Evolutionary conservation across 257 asterid species (phyloP).

Genomic region (Solanum ossicruentum): DNA sequence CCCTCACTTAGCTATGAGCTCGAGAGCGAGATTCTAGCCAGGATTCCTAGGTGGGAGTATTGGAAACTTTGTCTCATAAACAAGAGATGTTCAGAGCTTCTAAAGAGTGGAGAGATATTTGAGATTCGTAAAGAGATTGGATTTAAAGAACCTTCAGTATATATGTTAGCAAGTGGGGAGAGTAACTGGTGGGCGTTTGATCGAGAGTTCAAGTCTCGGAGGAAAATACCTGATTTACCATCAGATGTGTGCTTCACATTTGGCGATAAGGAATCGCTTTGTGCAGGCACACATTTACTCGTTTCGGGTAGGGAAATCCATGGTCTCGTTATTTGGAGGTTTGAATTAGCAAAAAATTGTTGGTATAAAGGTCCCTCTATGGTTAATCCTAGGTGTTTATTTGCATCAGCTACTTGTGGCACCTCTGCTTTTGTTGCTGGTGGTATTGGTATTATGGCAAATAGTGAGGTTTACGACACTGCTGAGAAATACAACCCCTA

Average conservation of each 20-base stretch:
- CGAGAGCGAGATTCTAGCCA: slow-evolving; percentile 50
- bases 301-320: slow-evolving; percentile 59
- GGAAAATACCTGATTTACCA: slow-evolving; percentile 49
- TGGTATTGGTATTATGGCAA: slow-evolving; percentile 29
- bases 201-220: slow-evolving; percentile 35
- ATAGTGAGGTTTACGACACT: slow-evolving; percentile 22
- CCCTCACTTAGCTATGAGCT: slow-evolving; percentile 49
- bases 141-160: slow-evolving; percentile 41
- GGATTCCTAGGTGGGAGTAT: slow-evolving; percentile 51
- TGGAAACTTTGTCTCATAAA: slow-evolving; percentile 46
- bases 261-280: slow-evolving; percentile 65
- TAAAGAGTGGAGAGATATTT: slow-evolving; percentile 43
- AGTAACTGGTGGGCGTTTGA: slow-evolving; percentile 62
- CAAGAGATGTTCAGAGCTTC: slow-evolving; percentile 39
- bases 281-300: slow-evolving; percentile 61
- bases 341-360: slow-evolving; percentile 34
- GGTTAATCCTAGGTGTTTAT: slow-evolving; percentile 63
- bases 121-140: slow-evolving; percentile 38
- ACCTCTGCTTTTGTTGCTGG: slow-evolving; percentile 58
- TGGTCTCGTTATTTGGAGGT: slow-evolving; percentile 62
- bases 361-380: slow-evolving; percentile 66
- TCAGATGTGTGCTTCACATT: slow-evolving; percentile 44
- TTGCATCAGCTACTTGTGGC: slow-evolving; percentile 66
- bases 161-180: slow-evolving; percentile 65
- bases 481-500: slow-evolving; percentile 52